Percentiles rank a stretch among this genome's conserved stretches.
Evolutionary conservation across 1,139 yeast genomes (phyloP).

Genomic region (Scheffersomyces illinoinensis): DNA sequence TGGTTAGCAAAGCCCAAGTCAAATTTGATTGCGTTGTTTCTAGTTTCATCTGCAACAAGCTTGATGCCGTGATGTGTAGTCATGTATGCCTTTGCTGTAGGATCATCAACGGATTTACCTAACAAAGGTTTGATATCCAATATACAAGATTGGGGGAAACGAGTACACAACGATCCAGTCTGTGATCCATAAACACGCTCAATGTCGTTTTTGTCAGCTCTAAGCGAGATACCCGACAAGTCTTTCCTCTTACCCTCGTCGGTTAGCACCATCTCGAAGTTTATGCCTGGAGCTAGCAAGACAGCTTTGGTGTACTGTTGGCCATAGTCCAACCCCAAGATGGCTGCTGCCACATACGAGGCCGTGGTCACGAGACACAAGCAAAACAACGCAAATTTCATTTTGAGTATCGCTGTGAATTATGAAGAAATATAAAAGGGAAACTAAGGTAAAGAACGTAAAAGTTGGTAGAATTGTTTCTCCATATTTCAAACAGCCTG

Average conservation of each 20-base stretch:
- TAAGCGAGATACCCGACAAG: slow-evolving; percentile 71
- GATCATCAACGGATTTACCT: slow-evolving; percentile 60
- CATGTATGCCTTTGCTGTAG: slow-evolving; percentile 44
- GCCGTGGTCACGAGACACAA: slow-evolving; percentile 8
- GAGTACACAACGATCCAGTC: slow-evolving; percentile 66
- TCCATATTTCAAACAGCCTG: background rate
- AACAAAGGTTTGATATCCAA: slow-evolving; percentile 68
- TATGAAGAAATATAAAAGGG: background rate
- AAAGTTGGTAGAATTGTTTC: background rate
- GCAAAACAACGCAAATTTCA: background rate
- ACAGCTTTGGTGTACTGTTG: slow-evolving; percentile 86
- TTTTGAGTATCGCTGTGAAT: background rate
- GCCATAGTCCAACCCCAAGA: slow-evolving; percentile 89
- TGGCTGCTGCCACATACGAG: slow-evolving; percentile 46
- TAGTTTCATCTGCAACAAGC: slow-evolving; percentile 37
- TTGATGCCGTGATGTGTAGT: slow-evolving; percentile 62
- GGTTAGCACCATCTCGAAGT: slow-evolving; percentile 83
- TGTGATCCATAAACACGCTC: slow-evolving; percentile 82
- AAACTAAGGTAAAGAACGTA: background rate
- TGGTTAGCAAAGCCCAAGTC: slow-evolving; percentile 50
- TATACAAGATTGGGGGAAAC: slow-evolving; percentile 73
- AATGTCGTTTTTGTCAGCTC: slow-evolving; percentile 44
- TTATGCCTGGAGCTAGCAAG: slow-evolving; percentile 86
- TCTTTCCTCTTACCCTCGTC: slow-evolving; percentile 93
- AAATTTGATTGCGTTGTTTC: slow-evolving; percentile 58